These are phyloP conservation scores for Hypoxylon sp. DNA, from an alignment of 2,329 filamentous ascomycete genomes.

Conservation along the genomic window DNA sequence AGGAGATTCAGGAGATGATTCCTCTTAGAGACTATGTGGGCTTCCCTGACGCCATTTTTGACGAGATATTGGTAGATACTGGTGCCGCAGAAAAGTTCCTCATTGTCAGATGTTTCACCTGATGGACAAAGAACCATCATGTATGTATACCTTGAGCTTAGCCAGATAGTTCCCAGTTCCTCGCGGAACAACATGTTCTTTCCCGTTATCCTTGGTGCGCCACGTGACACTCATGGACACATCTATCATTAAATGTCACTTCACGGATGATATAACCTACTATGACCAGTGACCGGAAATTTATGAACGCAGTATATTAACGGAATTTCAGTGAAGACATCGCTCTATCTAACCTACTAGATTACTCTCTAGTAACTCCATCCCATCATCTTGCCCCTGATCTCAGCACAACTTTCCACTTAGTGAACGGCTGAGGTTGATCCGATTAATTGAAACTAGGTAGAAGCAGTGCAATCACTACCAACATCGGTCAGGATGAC, in stretches of 20 bases:
- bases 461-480: conserved; percentile 9
- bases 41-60: too few species aligned
- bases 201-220: too few species aligned
- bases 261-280: background rate
- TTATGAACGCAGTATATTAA: conserved; percentile 12
- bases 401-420: background rate
- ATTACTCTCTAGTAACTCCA: background rate
- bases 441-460: background rate
- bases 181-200: too few species aligned
- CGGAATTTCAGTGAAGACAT: background rate
- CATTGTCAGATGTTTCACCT: too few species aligned
- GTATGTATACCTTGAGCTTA: too few species aligned
- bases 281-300: background rate
- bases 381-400: background rate
- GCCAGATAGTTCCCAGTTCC: too few species aligned
- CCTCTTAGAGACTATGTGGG: too few species aligned
- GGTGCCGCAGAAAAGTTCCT: too few species aligned
- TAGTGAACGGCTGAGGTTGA: background rate
- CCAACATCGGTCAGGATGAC: conserved; percentile 38
- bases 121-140: too few species aligned
- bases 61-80: too few species aligned
- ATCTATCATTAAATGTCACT: background rate
- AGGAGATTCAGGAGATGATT: too few species aligned
- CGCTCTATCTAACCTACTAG: background rate
- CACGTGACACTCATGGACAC: too few species aligned